Evolutionary conservation across 306 rosid species (phyloP).

Genomic region (Gillenia trifoliata): DNA sequence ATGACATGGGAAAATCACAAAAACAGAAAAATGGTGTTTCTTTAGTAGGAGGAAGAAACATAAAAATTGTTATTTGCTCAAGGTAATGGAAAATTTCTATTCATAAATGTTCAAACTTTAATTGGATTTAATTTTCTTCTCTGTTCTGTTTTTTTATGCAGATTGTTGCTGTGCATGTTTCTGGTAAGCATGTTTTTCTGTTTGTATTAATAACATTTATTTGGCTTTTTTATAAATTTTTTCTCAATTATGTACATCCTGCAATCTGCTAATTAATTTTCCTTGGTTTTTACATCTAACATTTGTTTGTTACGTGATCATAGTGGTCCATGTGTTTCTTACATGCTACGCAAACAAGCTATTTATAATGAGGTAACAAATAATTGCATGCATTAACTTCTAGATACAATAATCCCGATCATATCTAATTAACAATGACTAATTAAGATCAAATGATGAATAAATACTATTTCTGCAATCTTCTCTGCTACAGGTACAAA

Average conservation of each 20-base stretch:
- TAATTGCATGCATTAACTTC: background rate
- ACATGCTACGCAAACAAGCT: conserved; percentile 56
- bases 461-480: background rate
- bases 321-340: conserved; percentile 62
- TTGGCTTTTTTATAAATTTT: background rate
- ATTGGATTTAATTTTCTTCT: background rate
- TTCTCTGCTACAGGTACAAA: conserved; percentile 40
- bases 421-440: background rate
- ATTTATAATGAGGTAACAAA: conserved; percentile 45
- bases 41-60: no score
- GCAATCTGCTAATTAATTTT: background rate
- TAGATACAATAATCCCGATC: background rate
- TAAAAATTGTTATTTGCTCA: no score
- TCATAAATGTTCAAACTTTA: background rate
- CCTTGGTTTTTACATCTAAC: no score
- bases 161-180: conserved; percentile 56
- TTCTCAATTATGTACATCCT: background rate
- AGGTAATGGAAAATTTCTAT: no score
- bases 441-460: background rate
- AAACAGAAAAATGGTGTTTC: background rate
- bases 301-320: conserved; percentile 13
- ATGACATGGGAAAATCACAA: background rate
- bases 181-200: conserved; percentile 38
- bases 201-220: background rate
- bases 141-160: conserved; percentile 22